Evolutionary conservation across 2,329 filamentous ascomycete species (phyloP).

Genomic region (Xylariaceae sp.): DNA sequence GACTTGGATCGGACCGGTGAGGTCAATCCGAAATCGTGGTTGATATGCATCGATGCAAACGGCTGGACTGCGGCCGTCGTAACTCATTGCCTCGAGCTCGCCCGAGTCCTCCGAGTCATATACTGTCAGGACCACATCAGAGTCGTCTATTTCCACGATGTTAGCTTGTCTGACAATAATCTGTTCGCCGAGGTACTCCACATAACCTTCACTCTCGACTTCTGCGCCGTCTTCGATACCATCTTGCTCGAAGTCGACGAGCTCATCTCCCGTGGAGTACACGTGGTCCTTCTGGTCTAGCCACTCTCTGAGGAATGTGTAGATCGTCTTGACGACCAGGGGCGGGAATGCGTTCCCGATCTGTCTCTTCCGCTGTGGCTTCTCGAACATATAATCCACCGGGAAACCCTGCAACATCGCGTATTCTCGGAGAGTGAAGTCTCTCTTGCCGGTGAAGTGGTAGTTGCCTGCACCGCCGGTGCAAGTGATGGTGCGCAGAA

Average conservation of each 20-base stretch:
- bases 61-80: slow-evolving; percentile 6
- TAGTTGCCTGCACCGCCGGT: slow-evolving; percentile 61
- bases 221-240: slow-evolving; percentile 18
- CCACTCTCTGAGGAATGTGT: slow-evolving; percentile 51
- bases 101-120: slow-evolving; percentile 6
- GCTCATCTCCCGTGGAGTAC: slow-evolving; percentile 17
- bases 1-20: slow-evolving; percentile 13
- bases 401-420: slow-evolving; percentile 74
- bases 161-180: slow-evolving; percentile 3
- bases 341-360: slow-evolving; percentile 83
- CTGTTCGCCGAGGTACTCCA: slow-evolving; percentile 25
- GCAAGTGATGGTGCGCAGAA: slow-evolving; percentile 66
- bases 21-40: neutral
- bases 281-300: slow-evolving; percentile 49
- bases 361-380: slow-evolving; percentile 56
- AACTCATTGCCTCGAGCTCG: slow-evolving; percentile 23
- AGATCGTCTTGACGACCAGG: slow-evolving; percentile 52
- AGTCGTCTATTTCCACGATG: slow-evolving; percentile 13
- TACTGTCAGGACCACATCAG: slow-evolving; percentile 14
- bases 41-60: slow-evolving; percentile 14
- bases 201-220: slow-evolving; percentile 6
- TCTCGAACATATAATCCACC: slow-evolving; percentile 57
- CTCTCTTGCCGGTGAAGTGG: slow-evolving; percentile 65
- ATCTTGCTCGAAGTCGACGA: slow-evolving; percentile 24
- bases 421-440: slow-evolving; percentile 68